Evolutionary conservation across 352 stramenopile species (phyloP).

Genomic region (Globisporangium nodosum): DNA sequence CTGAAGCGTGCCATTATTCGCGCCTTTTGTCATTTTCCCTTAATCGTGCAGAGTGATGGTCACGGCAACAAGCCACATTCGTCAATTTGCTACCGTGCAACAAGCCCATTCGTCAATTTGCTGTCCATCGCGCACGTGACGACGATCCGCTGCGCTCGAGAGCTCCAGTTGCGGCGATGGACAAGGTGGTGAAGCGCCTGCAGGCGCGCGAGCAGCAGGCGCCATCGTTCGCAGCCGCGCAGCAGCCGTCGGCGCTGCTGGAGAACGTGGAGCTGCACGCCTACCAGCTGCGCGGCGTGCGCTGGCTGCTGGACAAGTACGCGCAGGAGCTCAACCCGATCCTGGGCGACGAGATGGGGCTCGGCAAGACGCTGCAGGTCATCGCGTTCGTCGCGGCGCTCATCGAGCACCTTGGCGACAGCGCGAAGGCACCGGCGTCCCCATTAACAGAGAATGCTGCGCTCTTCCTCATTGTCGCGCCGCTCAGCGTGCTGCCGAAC

Average conservation of each 20-base stretch:
- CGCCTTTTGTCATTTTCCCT: no score
- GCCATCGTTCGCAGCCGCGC: constrained; percentile 8
- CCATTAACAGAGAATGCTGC: no score
- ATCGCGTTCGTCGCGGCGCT: constrained; percentile 65
- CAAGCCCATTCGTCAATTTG: no score
- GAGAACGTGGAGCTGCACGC: constrained; percentile 58
- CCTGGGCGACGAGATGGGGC: constrained; percentile 96
- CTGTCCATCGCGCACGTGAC: no score
- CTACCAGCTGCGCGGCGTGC: constrained; percentile 63
- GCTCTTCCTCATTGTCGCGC: constrained; percentile 56
- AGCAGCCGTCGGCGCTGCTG: constrained; percentile 31
- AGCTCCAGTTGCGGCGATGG: constrained; percentile 21
- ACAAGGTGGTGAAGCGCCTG: constrained; percentile 34
- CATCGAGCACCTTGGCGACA: constrained; percentile 12
- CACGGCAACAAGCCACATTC: no score
- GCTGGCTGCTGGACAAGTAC: constrained; percentile 59
- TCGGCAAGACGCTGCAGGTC: constrained; percentile 80
- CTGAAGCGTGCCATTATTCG: no score
- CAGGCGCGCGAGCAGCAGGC: constrained; percentile 14
- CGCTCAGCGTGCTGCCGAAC: constrained; percentile 76
- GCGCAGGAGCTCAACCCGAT: constrained; percentile 81
- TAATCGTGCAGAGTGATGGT: no score
- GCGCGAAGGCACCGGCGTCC: no score
- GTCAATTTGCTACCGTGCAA: no score
- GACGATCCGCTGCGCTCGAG: no score